Conservation (phyloP, 1,284 basidiomycete species). For the Cutaneotrichosporon sp. region DNA sequence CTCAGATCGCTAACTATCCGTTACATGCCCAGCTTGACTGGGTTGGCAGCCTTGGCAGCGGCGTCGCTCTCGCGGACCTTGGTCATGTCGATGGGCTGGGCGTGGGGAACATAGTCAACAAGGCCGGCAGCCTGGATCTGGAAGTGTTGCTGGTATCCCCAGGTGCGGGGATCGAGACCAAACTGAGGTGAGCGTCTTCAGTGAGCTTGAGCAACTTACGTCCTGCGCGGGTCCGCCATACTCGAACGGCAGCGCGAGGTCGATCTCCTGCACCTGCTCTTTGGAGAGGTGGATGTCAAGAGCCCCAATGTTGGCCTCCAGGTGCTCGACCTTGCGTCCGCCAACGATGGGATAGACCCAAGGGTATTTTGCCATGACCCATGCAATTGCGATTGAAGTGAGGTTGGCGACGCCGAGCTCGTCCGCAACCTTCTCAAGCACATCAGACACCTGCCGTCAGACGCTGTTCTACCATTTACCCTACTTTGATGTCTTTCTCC, state of each 20-base stretch:
- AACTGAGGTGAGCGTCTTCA: conserved; percentile 10
- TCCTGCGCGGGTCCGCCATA: conserved; percentile 14
- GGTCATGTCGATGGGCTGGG: conserved; percentile 11
- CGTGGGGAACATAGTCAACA: conserved; percentile 20
- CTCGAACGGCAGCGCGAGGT: conserved; percentile 33
- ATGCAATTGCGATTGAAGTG: conserved; percentile 21
- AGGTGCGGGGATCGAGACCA: conserved; percentile 20
- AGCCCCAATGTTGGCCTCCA: conserved; percentile 38
- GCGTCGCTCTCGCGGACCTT: conserved; percentile 14
- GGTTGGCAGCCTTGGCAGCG: conserved; percentile 8
- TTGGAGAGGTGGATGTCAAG: conserved; percentile 41
- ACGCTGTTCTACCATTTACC: conserved; percentile 10
- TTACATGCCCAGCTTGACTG: conserved; percentile 5
- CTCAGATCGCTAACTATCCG: too few species aligned
- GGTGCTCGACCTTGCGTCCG: conserved; percentile 42
- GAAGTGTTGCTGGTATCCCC: conserved; percentile 20
- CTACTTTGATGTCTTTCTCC: conserved; percentile 26
- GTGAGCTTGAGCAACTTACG: background rate
- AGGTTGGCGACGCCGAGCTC: conserved; percentile 47
- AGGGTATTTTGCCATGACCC: conserved; percentile 19
- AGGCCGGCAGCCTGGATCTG: conserved; percentile 14
- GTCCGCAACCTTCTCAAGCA: conserved; percentile 35
- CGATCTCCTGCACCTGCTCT: conserved; percentile 42
- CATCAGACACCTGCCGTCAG: background rate
- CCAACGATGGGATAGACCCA: conserved; percentile 46